Evolutionary conservation across 2,329 filamentous ascomycete species (phyloP).

Genomic region (Verticillium nubilum): DNA sequence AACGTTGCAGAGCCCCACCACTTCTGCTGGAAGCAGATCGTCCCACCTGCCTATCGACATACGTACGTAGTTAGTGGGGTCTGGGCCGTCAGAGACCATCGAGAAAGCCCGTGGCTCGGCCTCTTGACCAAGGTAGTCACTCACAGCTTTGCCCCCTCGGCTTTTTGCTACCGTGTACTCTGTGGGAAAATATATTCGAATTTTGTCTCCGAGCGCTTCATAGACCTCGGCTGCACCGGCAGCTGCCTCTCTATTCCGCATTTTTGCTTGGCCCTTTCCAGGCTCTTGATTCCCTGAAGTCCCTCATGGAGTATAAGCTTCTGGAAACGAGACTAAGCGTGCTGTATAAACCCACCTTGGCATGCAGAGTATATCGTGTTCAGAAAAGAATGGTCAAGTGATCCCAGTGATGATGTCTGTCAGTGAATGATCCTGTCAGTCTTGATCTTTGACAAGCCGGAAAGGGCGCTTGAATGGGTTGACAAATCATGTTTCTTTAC

Average conservation of each 20-base stretch:
- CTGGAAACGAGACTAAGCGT: too few species aligned
- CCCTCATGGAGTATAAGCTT: not conserved
- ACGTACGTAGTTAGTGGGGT: not conserved
- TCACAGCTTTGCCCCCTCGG: constrained; percentile 54
- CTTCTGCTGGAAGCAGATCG: constrained; percentile 70
- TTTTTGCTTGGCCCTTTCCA: not conserved
- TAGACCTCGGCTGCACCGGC: not conserved
- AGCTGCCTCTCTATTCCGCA: not conserved
- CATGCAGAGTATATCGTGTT: constrained; percentile 48
- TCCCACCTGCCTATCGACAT: constrained; percentile 62
- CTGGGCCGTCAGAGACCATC: constrained; percentile 19
- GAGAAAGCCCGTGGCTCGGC: not conserved
- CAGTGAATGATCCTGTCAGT: not conserved
- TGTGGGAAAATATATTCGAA: constrained; percentile 80
- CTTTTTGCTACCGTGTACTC: constrained; percentile 61
- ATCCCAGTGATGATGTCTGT: constrained; percentile 76
- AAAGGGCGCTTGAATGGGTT: not conserved
- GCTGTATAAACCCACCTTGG: constrained; percentile 42
- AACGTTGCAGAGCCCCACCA: constrained; percentile 70
- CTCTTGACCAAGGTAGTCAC: constrained; percentile 17
- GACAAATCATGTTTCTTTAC: constrained; percentile 36
- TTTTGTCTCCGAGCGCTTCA: constrained; percentile 28
- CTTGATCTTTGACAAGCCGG: not conserved
- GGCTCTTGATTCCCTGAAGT: not conserved
- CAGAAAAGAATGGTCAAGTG: constrained; percentile 64